These are phyloP conservation scores for Cladophialophora immunda DNA, from an alignment of 2,329 filamentous ascomycete species.

Conservation along the genomic window DNA sequence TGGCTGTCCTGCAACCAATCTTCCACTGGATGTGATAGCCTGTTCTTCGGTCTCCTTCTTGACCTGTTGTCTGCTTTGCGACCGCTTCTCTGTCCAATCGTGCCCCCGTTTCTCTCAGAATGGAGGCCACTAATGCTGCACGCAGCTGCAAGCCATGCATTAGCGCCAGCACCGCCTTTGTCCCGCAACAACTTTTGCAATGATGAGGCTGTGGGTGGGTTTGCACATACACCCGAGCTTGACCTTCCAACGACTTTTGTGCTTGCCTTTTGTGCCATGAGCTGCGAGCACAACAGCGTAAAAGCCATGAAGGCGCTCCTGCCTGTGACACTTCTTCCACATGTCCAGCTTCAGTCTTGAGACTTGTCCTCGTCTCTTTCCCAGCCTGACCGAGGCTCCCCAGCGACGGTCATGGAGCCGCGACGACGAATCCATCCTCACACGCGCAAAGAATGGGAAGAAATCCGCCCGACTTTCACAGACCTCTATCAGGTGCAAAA, in stretches of 20 bases:
- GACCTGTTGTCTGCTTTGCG: no score
- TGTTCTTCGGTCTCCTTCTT: no score
- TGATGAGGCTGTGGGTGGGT: background rate
- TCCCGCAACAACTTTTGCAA: background rate
- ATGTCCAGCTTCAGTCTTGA: background rate
- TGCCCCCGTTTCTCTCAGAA: background rate
- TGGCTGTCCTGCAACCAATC: no score
- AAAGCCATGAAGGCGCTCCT: background rate
- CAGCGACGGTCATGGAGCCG: slow-evolving; percentile 3
- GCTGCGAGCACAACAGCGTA: background rate
- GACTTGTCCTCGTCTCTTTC: background rate
- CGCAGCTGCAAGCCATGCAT: background rate
- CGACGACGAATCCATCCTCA: background rate
- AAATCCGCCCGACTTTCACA: slow-evolving; percentile 15
- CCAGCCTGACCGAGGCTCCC: background rate
- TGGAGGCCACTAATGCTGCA: background rate
- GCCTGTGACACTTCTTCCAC: background rate
- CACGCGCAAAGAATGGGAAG: slow-evolving; percentile 10
- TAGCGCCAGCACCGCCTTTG: background rate
- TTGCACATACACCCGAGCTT: background rate
- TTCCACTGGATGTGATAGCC: no score
- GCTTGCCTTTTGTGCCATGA: background rate
- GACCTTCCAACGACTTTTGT: background rate
- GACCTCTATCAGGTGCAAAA: slow-evolving; percentile 11
- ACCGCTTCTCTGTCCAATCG: background rate